Base-by-base conservation (phyloP, 1,284 basidiomycete species). In the Cryptococcus sp. region DNA sequence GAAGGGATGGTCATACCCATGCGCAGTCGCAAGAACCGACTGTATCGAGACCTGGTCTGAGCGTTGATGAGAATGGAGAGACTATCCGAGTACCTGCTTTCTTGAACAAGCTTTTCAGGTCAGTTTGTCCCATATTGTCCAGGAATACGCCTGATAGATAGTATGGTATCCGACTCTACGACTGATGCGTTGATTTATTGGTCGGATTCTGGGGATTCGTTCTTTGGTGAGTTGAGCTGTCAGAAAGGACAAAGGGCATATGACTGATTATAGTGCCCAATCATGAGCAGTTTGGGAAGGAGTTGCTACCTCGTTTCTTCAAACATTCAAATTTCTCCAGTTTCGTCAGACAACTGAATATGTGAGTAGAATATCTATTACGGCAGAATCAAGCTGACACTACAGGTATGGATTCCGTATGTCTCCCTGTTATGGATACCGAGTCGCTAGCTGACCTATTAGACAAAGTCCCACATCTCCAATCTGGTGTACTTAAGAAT, bases 291-390 rank as follows among this genome's bases (percentile, higher is more conserved):
- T 91, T 98, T 69, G 88, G 90, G 2, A 85, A 86, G 45, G 88
- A 97, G 73, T 83, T 96, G 23, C 81, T 98, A 7, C 89, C 90
- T 3, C 82, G 85, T 45, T 97, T 88, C 86, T 98, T 97, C 83
- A 97, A 97, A 73, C 93, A 97, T 77, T 84, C 86, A 60, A 94
- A 93, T 74, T 96, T 96, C 71, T 85, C 84, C 45, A 91, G 88
- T 41, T 97, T 98, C 69, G 92, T 97, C 34, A 83, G 93, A 36
- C 93, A 98, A 74, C 82, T 97, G 66, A 97, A 98, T 80, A 96
- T 96, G 91, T 72, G 55, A 54, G 70, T 50, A 9, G 7, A 21
- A 18, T 19, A 22, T 22, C 21, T 16, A 4, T 21, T 7, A 21
- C 16, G 41, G 4, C 22, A 19, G 0, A n/a, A 45, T 32, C n/a